Percentiles rank a stretch among this genome's conserved stretches.
These are phyloP conservation scores for Chlorella sorokiniana DNA, from an alignment of 139 green algal genomes.

Conservation along the genomic window DNA sequence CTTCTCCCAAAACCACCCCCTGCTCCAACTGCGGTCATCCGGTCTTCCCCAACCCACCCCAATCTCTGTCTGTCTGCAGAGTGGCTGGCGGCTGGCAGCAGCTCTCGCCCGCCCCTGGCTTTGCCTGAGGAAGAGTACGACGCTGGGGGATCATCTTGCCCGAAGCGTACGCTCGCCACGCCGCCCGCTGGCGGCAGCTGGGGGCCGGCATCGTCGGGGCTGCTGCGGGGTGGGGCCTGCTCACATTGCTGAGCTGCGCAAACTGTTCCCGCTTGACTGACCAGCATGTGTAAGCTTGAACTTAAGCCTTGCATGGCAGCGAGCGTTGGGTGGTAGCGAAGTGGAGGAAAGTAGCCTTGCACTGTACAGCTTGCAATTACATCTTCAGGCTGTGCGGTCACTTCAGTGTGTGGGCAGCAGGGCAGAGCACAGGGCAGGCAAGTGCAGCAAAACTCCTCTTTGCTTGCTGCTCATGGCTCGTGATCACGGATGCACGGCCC, in stretches of 20 bases:
- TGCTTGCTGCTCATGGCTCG: too few relatives aligned
- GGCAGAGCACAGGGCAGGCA: too few relatives aligned
- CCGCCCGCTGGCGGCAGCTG: constrained; percentile 32
- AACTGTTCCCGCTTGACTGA: too few relatives aligned
- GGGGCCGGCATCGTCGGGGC: constrained; percentile 64
- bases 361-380: too few relatives aligned
- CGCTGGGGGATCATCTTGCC: constrained; percentile 47
- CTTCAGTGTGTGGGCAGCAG: too few relatives aligned
- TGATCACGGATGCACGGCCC: too few relatives aligned
- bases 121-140: constrained; percentile 27
- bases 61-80: background rate
- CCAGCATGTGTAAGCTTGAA: background rate
- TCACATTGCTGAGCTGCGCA: constrained; percentile 44
- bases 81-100: constrained; percentile 20
- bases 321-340: too few relatives aligned
- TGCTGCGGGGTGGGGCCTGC: constrained; percentile 66
- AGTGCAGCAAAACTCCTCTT: too few relatives aligned
- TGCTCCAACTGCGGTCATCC: background rate
- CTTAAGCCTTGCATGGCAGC: background rate
- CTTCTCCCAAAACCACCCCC: background rate
- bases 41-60: background rate
- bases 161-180: constrained; percentile 52
- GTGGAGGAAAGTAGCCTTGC: too few relatives aligned
- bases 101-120: background rate
- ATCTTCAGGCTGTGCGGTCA: too few relatives aligned